These are phyloP conservation scores for Rhodotorula sp. DNA, from an alignment of 1,284 basidiomycete genomes.

Conservation along the genomic window DNA sequence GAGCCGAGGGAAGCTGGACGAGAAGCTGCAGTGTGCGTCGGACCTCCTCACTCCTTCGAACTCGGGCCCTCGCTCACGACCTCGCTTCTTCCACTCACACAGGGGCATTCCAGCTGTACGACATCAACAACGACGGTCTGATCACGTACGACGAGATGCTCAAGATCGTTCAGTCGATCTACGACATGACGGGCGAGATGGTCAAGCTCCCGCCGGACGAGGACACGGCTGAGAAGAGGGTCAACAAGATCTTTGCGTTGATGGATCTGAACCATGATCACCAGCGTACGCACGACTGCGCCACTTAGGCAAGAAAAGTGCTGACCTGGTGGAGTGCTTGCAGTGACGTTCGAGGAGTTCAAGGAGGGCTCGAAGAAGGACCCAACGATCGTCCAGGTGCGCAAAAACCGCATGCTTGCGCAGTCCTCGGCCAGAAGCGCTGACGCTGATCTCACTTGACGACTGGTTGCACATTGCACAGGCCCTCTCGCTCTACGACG, in stretches of 20 bases:
- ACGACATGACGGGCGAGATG: conserved; percentile 97
- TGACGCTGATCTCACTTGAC: background rate
- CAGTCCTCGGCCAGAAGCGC: background rate
- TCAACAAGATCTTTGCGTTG: conserved; percentile 66
- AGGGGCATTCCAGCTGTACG: conserved; percentile 99
- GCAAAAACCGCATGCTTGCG: background rate
- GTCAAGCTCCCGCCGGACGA: conserved; percentile 96
- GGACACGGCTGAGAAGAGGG: conserved; percentile 98
- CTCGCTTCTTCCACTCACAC: conserved; percentile 21
- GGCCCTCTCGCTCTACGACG: conserved; percentile 58
- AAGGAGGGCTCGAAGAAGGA: conserved; percentile 96
- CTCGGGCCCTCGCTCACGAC: background rate
- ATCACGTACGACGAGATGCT: conserved; percentile 99
- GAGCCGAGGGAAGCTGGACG: conserved; percentile 86
- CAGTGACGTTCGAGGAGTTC: conserved; percentile 87
- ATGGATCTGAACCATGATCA: conserved; percentile 46
- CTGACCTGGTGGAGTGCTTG: background rate
- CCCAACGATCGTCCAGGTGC: conserved; percentile 92
- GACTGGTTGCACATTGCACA: conserved; percentile 28
- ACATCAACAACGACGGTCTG: conserved; percentile 94
- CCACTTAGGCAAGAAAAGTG: too few species aligned
- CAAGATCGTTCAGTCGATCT: conserved; percentile 90
- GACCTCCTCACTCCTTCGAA: background rate
- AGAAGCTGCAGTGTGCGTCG: conserved; percentile 92
- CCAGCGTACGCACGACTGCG: conserved; percentile 30